Evolutionary conservation across 306 rosid species (phyloP).

Genomic region (Lathyrus tuberosus): DNA sequence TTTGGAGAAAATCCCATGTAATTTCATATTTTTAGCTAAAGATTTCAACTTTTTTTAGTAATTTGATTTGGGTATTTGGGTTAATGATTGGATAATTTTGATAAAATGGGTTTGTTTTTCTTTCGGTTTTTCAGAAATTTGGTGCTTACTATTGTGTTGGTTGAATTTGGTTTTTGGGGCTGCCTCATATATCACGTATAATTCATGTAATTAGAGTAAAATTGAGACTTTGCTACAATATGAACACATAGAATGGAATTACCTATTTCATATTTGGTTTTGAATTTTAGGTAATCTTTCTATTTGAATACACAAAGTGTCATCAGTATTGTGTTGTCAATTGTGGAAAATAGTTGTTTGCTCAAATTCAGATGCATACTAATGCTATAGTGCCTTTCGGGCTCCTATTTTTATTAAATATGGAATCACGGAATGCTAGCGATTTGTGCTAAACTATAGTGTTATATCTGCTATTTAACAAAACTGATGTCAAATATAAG

Average conservation of each 20-base stretch:
- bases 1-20: conserved; percentile 84
- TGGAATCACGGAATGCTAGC: too few relatives aligned
- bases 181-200: neutral
- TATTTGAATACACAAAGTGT: neutral
- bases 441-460: too few relatives aligned
- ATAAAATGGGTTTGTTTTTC: conserved; percentile 7
- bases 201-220: conserved; percentile 20
- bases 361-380: too few relatives aligned
- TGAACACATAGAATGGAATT: conserved; percentile 16
- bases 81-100: conserved; percentile 1
- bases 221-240: conserved; percentile 17
- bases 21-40: conserved; percentile 28
- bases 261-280: conserved; percentile 7
- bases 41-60: conserved; percentile 17
- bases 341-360: too few relatives aligned
- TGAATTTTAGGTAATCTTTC: neutral
- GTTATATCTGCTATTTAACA: neutral
- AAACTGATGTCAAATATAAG: neutral
- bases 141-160: neutral
- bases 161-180: neutral
- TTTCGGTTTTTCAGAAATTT: conserved; percentile 12
- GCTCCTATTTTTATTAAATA: too few relatives aligned
- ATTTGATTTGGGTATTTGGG: conserved; percentile 38
- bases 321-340: neutral
- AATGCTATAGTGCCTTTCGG: too few relatives aligned